Evolutionary conservation across 2,329 filamentous ascomycete species (phyloP).

Genomic region (Ceratocystis variospora): DNA sequence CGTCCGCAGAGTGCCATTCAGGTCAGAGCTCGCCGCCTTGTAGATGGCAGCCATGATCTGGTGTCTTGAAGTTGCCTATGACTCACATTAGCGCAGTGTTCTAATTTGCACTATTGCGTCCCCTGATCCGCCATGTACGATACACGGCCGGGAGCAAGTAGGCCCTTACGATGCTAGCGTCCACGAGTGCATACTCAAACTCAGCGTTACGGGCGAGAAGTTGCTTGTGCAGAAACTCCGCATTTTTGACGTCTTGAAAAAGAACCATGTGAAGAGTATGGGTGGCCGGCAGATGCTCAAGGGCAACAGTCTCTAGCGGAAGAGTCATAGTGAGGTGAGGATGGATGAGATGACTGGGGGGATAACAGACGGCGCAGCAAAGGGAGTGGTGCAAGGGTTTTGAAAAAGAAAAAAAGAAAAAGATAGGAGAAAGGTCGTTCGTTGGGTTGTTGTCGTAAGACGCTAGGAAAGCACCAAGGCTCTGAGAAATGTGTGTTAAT

Average conservation of each 20-base stretch:
- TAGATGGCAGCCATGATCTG: constrained; percentile 67
- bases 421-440: not conserved
- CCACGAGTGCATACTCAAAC: constrained; percentile 89
- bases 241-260: constrained; percentile 65
- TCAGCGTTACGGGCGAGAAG: constrained; percentile 69
- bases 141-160: not conserved
- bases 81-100: constrained; percentile 35
- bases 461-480: no score
- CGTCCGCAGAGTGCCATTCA: constrained; percentile 52
- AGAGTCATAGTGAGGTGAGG: not conserved
- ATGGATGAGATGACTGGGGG: not conserved
- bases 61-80: constrained; percentile 42
- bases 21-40: constrained; percentile 55
- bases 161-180: constrained; percentile 57
- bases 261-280: constrained; percentile 60
- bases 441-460: not conserved
- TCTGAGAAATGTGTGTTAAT: no score
- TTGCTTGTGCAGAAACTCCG: constrained; percentile 64
- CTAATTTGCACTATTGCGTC: not conserved
- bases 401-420: no score
- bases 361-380: no score
- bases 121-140: not conserved
- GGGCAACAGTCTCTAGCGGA: constrained; percentile 47
- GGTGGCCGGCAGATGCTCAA: constrained; percentile 60
- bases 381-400: not conserved